These are phyloP conservation scores for Podaxis sp. DNA, from an alignment of 768 basidiomycete species.

Conservation along the genomic window DNA sequence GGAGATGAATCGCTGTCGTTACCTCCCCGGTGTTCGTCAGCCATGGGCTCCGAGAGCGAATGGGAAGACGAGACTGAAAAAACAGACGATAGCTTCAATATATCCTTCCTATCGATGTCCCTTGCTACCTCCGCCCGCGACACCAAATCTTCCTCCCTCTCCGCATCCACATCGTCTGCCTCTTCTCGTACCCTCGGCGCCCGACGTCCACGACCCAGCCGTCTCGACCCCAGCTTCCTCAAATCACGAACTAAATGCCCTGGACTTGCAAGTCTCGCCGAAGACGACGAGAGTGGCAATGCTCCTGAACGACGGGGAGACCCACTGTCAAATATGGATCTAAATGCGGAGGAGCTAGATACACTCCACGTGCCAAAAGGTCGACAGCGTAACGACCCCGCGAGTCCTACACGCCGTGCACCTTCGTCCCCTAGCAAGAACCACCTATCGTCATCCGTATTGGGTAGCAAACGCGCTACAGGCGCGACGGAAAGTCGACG, in stretches of 20 bases:
- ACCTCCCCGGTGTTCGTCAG: slow-evolving; percentile 30
- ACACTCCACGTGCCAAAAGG: slow-evolving; percentile 38
- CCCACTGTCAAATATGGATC: slow-evolving; percentile 66
- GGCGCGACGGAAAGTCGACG: slow-evolving; percentile 20
- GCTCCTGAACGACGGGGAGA: slow-evolving; percentile 29
- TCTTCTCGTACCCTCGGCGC: slow-evolving; percentile 28
- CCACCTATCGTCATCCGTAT: slow-evolving; percentile 23
- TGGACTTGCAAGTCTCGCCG: slow-evolving; percentile 57
- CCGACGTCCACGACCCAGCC: slow-evolving; percentile 60
- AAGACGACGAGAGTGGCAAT: slow-evolving; percentile 60
- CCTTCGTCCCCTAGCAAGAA: slow-evolving; percentile 28
- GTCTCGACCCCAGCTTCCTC: slow-evolving; percentile 69
- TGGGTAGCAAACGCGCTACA: slow-evolving; percentile 16
- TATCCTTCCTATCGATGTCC: slow-evolving; percentile 49
- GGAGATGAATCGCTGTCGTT: slow-evolving; percentile 21
- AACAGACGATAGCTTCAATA: slow-evolving; percentile 72
- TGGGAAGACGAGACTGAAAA: slow-evolving; percentile 90
- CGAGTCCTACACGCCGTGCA: slow-evolving; percentile 35
- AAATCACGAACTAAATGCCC: slow-evolving; percentile 48
- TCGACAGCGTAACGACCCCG: slow-evolving; percentile 26
- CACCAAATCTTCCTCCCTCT: slow-evolving; percentile 17
- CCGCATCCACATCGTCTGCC: slow-evolving; percentile 17
- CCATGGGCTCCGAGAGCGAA: slow-evolving; percentile 72
- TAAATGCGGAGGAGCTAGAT: slow-evolving; percentile 46
- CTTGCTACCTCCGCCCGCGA: slow-evolving; percentile 34